phyloP scores from a whole-genome alignment of 2,329 filamentous ascomycete genomes.

The Scedosporium boydii region DNA sequence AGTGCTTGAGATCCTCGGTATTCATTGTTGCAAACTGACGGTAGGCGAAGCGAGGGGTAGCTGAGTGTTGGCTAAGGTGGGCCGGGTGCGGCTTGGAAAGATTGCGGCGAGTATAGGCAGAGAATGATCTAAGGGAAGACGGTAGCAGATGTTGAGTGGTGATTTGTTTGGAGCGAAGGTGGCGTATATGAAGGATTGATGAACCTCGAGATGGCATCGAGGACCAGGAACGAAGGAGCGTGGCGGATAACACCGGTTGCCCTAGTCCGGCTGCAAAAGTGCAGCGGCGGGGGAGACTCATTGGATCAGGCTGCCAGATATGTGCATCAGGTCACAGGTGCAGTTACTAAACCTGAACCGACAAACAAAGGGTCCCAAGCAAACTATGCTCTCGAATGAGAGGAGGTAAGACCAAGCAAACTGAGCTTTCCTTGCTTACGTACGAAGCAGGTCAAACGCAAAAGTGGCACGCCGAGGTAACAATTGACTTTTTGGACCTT shows the following conservation, averaged over 20 bases:
- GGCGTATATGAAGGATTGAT: background rate
- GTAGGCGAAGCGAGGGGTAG: constrained; percentile 1
- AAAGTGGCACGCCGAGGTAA: background rate
- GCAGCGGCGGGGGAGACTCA: constrained; percentile 1
- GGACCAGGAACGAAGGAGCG: constrained; percentile 17
- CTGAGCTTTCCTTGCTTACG: background rate
- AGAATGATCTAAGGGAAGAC: constrained; percentile 8
- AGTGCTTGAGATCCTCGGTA: constrained; percentile 57
- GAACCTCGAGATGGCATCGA: constrained; percentile 2
- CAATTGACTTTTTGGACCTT: background rate
- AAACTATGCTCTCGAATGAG: background rate
- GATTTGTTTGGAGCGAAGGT: constrained; percentile 2
- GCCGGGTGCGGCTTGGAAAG: background rate
- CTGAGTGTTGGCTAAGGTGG: background rate
- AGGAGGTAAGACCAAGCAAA: background rate
- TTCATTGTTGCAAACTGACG: constrained; percentile 36
- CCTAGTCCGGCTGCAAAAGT: constrained; percentile 8
- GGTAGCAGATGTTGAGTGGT: background rate
- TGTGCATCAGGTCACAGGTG: background rate
- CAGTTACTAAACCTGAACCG: background rate
- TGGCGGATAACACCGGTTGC: constrained; percentile 10
- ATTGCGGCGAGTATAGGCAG: constrained; percentile 17
- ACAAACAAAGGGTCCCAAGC: too few species aligned
- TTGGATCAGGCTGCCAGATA: background rate
- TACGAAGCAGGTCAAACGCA: background rate